Conservation (phyloP, 2,329 filamentous ascomycete species). For the Penicillium sp. region DNA sequence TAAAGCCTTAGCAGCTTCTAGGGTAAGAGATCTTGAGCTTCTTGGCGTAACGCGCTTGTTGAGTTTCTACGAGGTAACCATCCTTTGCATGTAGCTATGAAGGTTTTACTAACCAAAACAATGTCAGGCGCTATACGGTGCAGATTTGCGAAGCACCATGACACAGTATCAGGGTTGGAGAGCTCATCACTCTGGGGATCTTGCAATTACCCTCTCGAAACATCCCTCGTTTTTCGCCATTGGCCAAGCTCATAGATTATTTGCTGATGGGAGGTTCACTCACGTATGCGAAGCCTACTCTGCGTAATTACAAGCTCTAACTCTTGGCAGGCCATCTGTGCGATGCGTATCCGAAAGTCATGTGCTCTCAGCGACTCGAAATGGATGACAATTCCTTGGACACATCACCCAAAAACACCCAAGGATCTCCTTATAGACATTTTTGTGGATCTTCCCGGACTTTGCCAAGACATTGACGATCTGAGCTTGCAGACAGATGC, state of each 20-base stretch:
- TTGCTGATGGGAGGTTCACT: constrained; percentile 10
- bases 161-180: constrained; percentile 3
- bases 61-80: constrained; percentile 13
- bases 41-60: constrained; percentile 5
- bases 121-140: constrained; percentile 7
- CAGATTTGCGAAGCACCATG: not conserved
- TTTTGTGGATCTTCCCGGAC: constrained; percentile 2
- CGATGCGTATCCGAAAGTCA: not conserved
- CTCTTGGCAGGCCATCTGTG: constrained; percentile 1
- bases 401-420: constrained; percentile 3
- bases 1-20: not conserved
- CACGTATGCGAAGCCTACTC: not conserved
- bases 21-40: not conserved
- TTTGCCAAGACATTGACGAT: constrained; percentile 8
- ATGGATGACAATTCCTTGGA: constrained; percentile 10
- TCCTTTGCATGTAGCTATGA: not conserved
- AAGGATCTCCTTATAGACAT: constrained; percentile 14
- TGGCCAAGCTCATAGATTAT: constrained; percentile 9
- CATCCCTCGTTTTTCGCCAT: constrained; percentile 4
- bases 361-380: not conserved
- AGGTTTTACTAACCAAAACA: not conserved
- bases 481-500: not conserved
- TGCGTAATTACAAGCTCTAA: not conserved
- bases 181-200: constrained; percentile 8
- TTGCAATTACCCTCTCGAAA: constrained; percentile 8